Conservation (phyloP, 2,329 filamentous ascomycete genomes). For the Aureobasidium zeae region DNA sequence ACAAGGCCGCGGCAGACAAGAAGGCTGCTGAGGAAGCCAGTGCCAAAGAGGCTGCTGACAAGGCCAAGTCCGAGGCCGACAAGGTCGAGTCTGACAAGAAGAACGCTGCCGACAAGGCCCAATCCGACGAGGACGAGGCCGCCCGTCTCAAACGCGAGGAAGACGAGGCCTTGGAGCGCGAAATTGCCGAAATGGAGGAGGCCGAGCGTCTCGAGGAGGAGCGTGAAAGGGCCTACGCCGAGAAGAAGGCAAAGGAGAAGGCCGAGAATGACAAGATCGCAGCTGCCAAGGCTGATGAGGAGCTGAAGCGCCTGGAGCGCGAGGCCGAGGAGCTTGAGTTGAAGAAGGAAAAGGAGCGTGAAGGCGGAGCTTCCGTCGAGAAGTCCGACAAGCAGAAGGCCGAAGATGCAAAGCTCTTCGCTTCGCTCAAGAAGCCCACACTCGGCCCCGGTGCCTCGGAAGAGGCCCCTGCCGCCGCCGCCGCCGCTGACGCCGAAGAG, state of each 20-base stretch:
- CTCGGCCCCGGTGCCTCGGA: slow-evolving; percentile 37
- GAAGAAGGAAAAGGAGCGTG: slow-evolving; percentile 32
- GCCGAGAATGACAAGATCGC: slow-evolving; percentile 45
- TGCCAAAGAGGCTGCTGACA: slow-evolving; percentile 28
- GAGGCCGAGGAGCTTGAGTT: slow-evolving; percentile 42
- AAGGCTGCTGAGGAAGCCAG: slow-evolving; percentile 21
- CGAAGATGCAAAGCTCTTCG: slow-evolving; percentile 35
- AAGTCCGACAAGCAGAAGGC: slow-evolving; percentile 31
- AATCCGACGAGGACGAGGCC: slow-evolving; percentile 25
- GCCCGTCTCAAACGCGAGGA: slow-evolving; percentile 30
- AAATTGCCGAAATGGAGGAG: slow-evolving; percentile 55
- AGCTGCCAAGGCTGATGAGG: slow-evolving; percentile 45
- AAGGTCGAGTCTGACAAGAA: slow-evolving; percentile 20
- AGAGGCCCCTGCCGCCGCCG: slow-evolving; percentile 20
- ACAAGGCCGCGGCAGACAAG: slow-evolving; percentile 22
- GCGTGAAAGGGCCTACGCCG: slow-evolving; percentile 61
- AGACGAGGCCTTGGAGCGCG: slow-evolving; percentile 41
- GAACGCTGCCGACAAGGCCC: slow-evolving; percentile 23
- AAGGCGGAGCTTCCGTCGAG: slow-evolving; percentile 19
- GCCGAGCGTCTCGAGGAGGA: slow-evolving; percentile 46
- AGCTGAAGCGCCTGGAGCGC: slow-evolving; percentile 39
- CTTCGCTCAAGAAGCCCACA: slow-evolving; percentile 40
- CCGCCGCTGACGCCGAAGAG: slow-evolving; percentile 21
- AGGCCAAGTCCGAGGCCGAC: slow-evolving; percentile 28
- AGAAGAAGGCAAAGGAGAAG: slow-evolving; percentile 57